These are phyloP conservation scores for Hypoxylon crocopeplum DNA, from an alignment of 495 filamentous ascomycete species.

Conservation along the genomic window DNA sequence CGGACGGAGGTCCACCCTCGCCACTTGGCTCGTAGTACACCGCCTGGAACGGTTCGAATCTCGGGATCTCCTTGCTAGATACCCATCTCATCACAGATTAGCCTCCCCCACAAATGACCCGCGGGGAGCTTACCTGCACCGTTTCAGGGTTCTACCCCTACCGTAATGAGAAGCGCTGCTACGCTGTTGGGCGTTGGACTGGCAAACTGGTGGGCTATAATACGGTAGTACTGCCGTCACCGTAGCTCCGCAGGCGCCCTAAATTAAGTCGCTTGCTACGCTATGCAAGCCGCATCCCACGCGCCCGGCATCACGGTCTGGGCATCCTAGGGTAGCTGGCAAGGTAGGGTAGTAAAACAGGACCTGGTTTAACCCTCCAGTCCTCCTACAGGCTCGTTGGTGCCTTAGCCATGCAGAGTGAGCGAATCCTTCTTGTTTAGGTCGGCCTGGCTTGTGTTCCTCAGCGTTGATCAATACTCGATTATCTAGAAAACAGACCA, in stretches of 20 bases:
- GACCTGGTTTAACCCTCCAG: not conserved
- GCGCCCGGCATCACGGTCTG: slow-evolving; percentile 16
- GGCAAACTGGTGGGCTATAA: not conserved
- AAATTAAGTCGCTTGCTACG: slow-evolving; percentile 3
- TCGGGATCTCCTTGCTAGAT: slow-evolving; percentile 17
- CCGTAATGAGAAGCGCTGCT: slow-evolving; percentile 1
- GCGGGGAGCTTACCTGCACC: slow-evolving; percentile 16
- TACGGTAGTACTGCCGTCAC: too few species aligned
- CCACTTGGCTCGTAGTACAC: slow-evolving; percentile 5
- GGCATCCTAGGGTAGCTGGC: not conserved
- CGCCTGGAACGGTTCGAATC: slow-evolving; percentile 21
- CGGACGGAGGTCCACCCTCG: slow-evolving; percentile 3
- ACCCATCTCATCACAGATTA: slow-evolving; percentile 10
- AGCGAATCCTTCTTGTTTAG: slow-evolving; percentile 12
- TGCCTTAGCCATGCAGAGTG: not conserved
- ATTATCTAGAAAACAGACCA: not conserved
- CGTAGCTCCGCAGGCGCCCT: slow-evolving; percentile 10
- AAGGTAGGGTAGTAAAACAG: not conserved
- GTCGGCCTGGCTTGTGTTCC: not conserved
- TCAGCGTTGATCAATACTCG: slow-evolving; percentile 12
- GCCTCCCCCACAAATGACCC: slow-evolving; percentile 18
- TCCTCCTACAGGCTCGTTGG: not conserved
- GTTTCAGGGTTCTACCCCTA: slow-evolving; percentile 12
- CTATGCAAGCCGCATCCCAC: slow-evolving; percentile 2
- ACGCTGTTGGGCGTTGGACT: slow-evolving; percentile 5